These are phyloP conservation scores for Claviceps maximensis DNA, from an alignment of 2,329 filamentous ascomycete genomes.

Conservation along the genomic window DNA sequence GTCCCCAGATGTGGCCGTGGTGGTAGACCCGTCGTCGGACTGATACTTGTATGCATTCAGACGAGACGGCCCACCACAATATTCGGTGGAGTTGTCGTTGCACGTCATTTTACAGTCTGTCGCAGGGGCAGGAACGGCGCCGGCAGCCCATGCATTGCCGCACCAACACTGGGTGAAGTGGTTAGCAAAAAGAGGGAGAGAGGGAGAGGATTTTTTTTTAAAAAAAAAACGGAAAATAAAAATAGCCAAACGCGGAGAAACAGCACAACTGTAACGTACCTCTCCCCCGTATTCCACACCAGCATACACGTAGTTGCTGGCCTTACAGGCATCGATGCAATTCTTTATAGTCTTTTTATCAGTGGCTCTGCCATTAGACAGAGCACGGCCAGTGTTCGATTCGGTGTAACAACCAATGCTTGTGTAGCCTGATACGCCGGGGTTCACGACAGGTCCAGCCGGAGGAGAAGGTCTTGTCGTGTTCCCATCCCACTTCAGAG, in stretches of 20 bases:
- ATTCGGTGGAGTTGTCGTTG: constrained; percentile 23
- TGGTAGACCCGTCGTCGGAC: constrained; percentile 10
- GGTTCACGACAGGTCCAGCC: constrained; percentile 21
- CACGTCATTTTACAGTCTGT: constrained; percentile 23
- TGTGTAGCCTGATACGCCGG: constrained; percentile 21
- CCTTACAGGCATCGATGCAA: constrained; percentile 22
- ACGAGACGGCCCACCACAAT: constrained; percentile 21
- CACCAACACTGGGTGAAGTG: constrained; percentile 21
- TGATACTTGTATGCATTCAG: constrained; percentile 22
- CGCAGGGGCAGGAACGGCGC: constrained; percentile 16
- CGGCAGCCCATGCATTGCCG: constrained; percentile 16
- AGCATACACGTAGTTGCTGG: constrained; percentile 15
- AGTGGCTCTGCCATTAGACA: constrained; percentile 13
- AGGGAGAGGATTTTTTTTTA: background rate
- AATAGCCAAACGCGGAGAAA: background rate
- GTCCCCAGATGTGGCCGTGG: constrained; percentile 15
- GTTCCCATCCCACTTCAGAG: constrained; percentile 16
- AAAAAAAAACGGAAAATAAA: background rate
- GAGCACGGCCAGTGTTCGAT: constrained; percentile 18
- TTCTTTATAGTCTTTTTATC: constrained; percentile 18
- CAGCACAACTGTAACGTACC: constrained; percentile 8
- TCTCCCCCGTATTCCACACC: constrained; percentile 28
- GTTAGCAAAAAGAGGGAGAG: background rate
- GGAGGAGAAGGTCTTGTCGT: constrained; percentile 11
- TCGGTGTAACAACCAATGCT: constrained; percentile 28